Evolutionary conservation across 305 asterid species (phyloP).

Genomic region (Plantago lanceolata): DNA sequence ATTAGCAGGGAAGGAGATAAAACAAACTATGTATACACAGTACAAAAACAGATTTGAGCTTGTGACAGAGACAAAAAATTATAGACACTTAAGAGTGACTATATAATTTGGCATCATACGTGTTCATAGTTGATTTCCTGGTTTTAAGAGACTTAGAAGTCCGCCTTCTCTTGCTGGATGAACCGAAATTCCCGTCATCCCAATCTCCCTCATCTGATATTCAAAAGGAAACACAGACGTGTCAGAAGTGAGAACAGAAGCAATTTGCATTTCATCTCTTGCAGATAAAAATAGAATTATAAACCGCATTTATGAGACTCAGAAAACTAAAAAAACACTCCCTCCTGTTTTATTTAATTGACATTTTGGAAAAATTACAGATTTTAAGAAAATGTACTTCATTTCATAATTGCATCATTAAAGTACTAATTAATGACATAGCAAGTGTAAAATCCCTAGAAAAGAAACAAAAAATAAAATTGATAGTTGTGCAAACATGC

Average conservation of each 20-base stretch:
- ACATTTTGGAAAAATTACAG: too few species aligned
- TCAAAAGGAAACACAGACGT: constrained; percentile 24
- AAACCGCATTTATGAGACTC: background rate
- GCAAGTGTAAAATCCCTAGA: too few species aligned
- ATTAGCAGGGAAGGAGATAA: constrained; percentile 22
- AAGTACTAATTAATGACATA: too few species aligned
- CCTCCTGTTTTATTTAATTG: too few species aligned
- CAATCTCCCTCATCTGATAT: constrained; percentile 75
- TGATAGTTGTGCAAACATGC: too few species aligned
- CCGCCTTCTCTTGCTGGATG: constrained; percentile 82
- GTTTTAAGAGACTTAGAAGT: constrained; percentile 54
- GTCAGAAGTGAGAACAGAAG: constrained; percentile 15
- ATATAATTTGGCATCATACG: constrained; percentile 32
- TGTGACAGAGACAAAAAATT: background rate
- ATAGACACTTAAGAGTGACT: background rate
- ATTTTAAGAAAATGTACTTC: too few species aligned
- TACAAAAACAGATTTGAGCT: background rate
- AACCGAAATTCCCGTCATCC: constrained; percentile 67
- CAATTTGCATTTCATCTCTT: constrained; percentile 22
- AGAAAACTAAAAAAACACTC: background rate
- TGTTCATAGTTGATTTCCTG: constrained; percentile 63
- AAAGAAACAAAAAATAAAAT: too few species aligned
- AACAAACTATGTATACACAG: constrained; percentile 1
- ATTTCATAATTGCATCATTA: too few species aligned
- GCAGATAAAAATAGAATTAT: background rate